Percentiles rank a stretch among this genome's conserved stretches.
These are phyloP conservation scores for Groenewaldozyma sp. DNA, from an alignment of 1,139 yeast genomes.

Conservation along the genomic window DNA sequence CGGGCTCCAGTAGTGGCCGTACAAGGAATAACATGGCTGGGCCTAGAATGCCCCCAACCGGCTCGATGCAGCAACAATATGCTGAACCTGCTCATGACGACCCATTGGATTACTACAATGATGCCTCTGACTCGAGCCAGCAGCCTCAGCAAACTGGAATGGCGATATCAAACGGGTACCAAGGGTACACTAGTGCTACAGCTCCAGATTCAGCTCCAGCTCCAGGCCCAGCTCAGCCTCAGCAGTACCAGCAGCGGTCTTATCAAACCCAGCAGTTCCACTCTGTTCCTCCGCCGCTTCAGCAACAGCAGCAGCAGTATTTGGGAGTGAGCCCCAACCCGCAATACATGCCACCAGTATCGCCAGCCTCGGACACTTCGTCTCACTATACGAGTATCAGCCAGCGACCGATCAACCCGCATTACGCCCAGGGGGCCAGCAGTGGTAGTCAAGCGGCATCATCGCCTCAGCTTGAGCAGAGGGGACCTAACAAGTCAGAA, in stretches of 20 bases:
- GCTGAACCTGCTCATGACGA: neutral
- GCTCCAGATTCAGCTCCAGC: too few relatives aligned
- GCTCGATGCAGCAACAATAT: neutral
- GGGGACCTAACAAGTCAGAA: constrained; percentile 21
- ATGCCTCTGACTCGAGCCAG: too few relatives aligned
- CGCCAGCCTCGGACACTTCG: constrained; percentile 21
- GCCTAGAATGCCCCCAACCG: neutral
- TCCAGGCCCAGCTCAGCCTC: neutral
- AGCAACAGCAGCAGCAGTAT: neutral
- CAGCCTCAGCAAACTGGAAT: too few relatives aligned
- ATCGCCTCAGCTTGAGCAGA: constrained; percentile 6
- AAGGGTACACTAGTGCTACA: too few relatives aligned
- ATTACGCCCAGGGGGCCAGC: neutral
- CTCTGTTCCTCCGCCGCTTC: neutral
- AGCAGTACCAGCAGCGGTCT: neutral
- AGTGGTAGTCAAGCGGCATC: constrained; percentile 2
- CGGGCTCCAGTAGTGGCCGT: too few relatives aligned
- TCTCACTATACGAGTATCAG: constrained; percentile 76
- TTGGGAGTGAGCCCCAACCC: constrained; percentile 8
- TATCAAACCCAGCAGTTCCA: neutral
- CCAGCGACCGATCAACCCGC: constrained; percentile 36
- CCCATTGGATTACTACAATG: too few relatives aligned
- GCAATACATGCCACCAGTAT: constrained; percentile 20
- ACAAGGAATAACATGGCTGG: too few relatives aligned
- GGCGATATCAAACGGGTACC: too few relatives aligned